Base-by-base conservation (phyloP, 345 rosid species). In the Streptanthus diversifolius region DNA sequence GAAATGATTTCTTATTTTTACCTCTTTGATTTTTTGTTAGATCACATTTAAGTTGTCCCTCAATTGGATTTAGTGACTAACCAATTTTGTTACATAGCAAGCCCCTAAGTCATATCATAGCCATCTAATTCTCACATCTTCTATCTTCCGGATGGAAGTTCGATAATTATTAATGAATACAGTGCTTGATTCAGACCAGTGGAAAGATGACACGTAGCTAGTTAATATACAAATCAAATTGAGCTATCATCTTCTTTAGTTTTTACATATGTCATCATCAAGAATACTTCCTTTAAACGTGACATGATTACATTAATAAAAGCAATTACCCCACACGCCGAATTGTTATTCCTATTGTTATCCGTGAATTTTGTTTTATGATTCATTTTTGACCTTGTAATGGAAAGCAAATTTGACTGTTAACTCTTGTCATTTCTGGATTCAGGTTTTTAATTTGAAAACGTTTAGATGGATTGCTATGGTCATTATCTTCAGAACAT, bases 241-340 rank as follows among this genome's bases (percentile, higher is more conserved):
- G 30, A 36, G 18, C 18, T 17, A 66, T 66, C 25, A 14, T 48
- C 44, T 39, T 53, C 35, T 65, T 44, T 41, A 17, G 30, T 73
- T 66, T 49, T 57, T 21, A 74, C 27, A 11, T 39, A 74, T 32
- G 78, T 74, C 78, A 60, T 67, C 68, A 52, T 74, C 73, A 67
- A 30, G 3, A 7, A 74, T 51, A n/a, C 61, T 74, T 48, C 37
- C 61, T 58, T 66, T 57, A 39, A 66, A 59, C 62, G 14, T 66
- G 63, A 58, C 43, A 74, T 67, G 36, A 67, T 74, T 66, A 66
- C 36, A 67, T 29, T 58, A 60, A 24, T 49, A 74, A 58, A 58
- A 74, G 68, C 30, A 49, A 49, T 44, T 59, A 51, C 78, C 73
- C 73, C 78, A 74, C 78, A 21, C 73, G 63, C 68, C 73, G 66